phyloP scores from a whole-genome alignment of 805 yeast species.

The Helenozyma baotianmanensis region DNA sequence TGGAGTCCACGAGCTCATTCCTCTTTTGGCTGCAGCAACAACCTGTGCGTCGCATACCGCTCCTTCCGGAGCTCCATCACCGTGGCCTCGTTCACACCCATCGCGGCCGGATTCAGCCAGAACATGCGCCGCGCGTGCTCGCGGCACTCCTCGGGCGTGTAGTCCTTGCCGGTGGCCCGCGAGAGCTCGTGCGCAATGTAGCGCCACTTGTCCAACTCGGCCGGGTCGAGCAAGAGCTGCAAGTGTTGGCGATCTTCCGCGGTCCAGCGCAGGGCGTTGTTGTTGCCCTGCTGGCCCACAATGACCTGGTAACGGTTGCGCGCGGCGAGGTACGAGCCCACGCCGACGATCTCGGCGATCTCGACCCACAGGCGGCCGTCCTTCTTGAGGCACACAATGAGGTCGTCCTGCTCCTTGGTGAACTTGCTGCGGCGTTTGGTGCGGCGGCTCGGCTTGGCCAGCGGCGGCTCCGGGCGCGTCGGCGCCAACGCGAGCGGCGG shows the following conservation, averaged over 20 bases:
- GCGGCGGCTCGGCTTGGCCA: conserved; percentile 43
- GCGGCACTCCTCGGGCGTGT: conserved; percentile 51
- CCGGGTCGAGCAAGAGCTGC: conserved; percentile 40
- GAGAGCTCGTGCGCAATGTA: conserved; percentile 59
- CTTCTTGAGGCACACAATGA: conserved; percentile 57
- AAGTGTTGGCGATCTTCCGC: conserved; percentile 49
- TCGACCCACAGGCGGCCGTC: conserved; percentile 70
- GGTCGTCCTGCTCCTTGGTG: conserved; percentile 60
- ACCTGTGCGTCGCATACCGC: no score
- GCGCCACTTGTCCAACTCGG: conserved; percentile 23
- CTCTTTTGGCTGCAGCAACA: no score
- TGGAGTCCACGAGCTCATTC: no score
- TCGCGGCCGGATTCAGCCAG: conserved; percentile 48
- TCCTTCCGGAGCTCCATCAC: conserved; percentile 12
- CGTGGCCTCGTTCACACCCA: conserved; percentile 51
- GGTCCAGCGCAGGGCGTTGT: conserved; percentile 63
- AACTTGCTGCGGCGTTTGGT: conserved; percentile 65
- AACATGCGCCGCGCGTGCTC: conserved; percentile 51
- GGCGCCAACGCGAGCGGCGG: conserved; percentile 46
- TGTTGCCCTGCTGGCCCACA: conserved; percentile 76
- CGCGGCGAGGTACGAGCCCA: conserved; percentile 67
- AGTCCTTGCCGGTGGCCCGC: conserved; percentile 47
- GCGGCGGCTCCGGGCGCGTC: conserved; percentile 39
- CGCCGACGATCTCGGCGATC: conserved; percentile 60
- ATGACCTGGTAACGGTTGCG: conserved; percentile 74